These are phyloP conservation scores for Rachicladosporium sp. DNA, from an alignment of 2,329 filamentous ascomycete species.

Conservation along the genomic window DNA sequence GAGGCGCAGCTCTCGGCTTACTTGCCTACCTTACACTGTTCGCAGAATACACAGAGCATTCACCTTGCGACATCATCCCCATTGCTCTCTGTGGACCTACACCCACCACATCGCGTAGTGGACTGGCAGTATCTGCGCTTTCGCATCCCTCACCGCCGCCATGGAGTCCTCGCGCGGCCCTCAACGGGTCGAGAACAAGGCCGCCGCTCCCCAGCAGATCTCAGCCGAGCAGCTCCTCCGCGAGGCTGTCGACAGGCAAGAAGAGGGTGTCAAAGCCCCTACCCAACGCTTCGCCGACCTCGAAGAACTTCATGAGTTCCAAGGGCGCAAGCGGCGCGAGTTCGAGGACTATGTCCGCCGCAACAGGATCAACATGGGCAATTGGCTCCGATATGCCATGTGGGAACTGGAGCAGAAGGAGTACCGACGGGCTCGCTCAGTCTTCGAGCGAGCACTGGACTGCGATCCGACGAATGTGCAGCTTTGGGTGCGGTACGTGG, in stretches of 20 bases:
- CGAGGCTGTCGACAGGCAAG: constrained; percentile 93
- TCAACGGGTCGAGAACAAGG: constrained; percentile 98
- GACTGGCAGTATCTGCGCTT: too few species aligned
- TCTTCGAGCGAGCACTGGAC: constrained; percentile 91
- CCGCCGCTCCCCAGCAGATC: constrained; percentile 69
- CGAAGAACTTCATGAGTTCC: constrained; percentile 95
- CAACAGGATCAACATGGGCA: constrained; percentile 92
- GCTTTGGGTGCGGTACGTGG: constrained; percentile 86
- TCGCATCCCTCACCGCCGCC: constrained; percentile 18
- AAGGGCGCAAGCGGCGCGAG: constrained; percentile 88
- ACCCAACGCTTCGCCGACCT: constrained; percentile 92
- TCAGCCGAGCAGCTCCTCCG: constrained; percentile 93
- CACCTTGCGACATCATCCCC: too few species aligned
- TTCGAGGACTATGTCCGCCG: constrained; percentile 97
- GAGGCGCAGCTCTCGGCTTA: too few species aligned
- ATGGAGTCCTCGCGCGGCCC: constrained; percentile 91
- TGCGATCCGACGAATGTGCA: constrained; percentile 77
- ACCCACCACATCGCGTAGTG: too few species aligned
- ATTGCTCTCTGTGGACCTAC: too few species aligned
- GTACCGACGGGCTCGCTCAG: constrained; percentile 75
- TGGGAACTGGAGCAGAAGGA: constrained; percentile 99
- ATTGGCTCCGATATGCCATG: constrained; percentile 95
- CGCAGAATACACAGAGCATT: too few species aligned
- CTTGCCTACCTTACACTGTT: too few species aligned
- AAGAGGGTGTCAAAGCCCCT: constrained; percentile 73